phyloP scores from a whole-genome alignment of 2,329 filamentous ascomycete species.

The Cephalotrichum gorgonifer region DNA sequence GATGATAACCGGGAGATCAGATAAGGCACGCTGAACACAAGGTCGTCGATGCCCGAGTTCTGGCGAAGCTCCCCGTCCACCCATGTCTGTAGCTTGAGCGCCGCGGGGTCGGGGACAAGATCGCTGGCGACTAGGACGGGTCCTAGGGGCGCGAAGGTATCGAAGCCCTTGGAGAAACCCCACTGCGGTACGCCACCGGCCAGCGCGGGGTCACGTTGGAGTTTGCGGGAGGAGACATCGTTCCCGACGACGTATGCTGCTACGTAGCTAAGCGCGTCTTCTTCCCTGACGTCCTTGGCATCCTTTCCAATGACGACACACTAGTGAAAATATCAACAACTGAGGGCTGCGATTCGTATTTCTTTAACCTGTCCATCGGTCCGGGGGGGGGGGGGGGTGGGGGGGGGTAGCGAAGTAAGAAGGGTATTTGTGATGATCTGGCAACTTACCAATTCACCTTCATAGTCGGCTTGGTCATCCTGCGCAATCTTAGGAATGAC shows the following conservation, averaged over 20 bases:
- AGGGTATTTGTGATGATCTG: no score
- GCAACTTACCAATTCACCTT: slow-evolving; percentile 53
- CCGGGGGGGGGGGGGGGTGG: no score
- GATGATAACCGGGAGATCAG: slow-evolving; percentile 24
- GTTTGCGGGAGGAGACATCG: slow-evolving; percentile 69
- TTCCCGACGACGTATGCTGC: slow-evolving; percentile 67
- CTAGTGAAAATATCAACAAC: background rate
- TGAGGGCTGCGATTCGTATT: no score
- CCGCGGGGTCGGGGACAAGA: slow-evolving; percentile 46
- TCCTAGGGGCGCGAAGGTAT: slow-evolving; percentile 65
- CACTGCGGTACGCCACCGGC: slow-evolving; percentile 59
- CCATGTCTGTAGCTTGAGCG: slow-evolving; percentile 43
- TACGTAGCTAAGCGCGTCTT: slow-evolving; percentile 56
- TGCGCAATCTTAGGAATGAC: slow-evolving; percentile 37
- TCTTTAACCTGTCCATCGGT: no score
- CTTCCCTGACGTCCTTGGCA: slow-evolving; percentile 54
- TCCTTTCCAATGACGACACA: slow-evolving; percentile 62
- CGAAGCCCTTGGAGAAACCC: slow-evolving; percentile 63
- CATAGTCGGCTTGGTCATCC: slow-evolving; percentile 53
- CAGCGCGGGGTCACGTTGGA: slow-evolving; percentile 55
- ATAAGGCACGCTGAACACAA: slow-evolving; percentile 46
- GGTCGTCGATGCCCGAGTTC: slow-evolving; percentile 39
- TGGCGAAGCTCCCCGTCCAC: slow-evolving; percentile 51
- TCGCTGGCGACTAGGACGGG: slow-evolving; percentile 55
- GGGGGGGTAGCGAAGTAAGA: background rate